phyloP scores from a whole-genome alignment of 1,139 yeast species.

The Ashbya aceris region DNA sequence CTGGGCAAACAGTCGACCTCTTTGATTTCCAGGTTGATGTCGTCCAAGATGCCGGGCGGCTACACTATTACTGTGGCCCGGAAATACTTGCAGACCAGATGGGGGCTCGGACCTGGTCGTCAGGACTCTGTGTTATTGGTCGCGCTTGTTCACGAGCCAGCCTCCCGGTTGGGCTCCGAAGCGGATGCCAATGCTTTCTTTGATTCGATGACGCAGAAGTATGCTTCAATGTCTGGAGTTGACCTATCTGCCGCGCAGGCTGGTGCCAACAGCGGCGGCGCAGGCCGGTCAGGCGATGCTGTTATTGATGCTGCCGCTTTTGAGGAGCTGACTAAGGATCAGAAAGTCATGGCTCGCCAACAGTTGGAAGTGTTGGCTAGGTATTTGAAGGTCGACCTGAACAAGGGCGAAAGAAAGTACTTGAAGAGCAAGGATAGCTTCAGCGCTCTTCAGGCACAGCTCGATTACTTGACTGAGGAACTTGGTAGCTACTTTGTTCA shows the following conservation, averaged over 20 bases:
- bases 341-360: conserved; percentile 81
- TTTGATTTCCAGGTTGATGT: conserved; percentile 79
- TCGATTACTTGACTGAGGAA: conserved; percentile 88
- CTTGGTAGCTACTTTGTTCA: conserved; percentile 92
- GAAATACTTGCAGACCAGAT: conserved; percentile 80
- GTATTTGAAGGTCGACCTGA: conserved; percentile 84
- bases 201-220: conserved; percentile 73
- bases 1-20: conserved; percentile 91
- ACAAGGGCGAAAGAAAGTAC: conserved; percentile 80
- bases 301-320: conserved; percentile 93
- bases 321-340: conserved; percentile 87
- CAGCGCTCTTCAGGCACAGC: conserved; percentile 71
- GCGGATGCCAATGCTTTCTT: conserved; percentile 84
- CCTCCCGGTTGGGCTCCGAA: conserved; percentile 76
- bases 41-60: conserved; percentile 99
- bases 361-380: conserved; percentile 93
- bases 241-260: conserved; percentile 61
- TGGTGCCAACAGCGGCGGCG: conserved; percentile 41
- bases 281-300: conserved; percentile 71
- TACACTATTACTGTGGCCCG: conserved; percentile 86
- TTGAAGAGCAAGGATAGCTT: conserved; percentile 86
- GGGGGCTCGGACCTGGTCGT: conserved; percentile 89
- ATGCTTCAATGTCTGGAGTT: conserved; percentile 76
- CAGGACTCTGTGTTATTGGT: conserved; percentile 81
- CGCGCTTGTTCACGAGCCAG: conserved; percentile 81